These are phyloP conservation scores for Chloranthus sessilifolius DNA, from an alignment of 164 flowering plant species.

Conservation along the genomic window DNA sequence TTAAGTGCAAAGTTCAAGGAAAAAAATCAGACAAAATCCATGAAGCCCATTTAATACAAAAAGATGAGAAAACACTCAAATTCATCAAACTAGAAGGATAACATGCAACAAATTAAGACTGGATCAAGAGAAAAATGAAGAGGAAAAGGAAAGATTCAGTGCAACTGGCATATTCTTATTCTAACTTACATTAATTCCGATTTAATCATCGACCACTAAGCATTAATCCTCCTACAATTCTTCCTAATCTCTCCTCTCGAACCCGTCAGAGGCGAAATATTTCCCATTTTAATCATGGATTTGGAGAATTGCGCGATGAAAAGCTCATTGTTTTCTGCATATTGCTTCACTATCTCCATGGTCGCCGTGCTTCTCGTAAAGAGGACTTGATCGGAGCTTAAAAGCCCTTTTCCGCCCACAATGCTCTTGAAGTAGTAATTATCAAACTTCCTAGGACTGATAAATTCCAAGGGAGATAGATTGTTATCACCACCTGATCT, in stretches of 20 bases:
- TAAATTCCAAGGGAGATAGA: slow-evolving; percentile 60
- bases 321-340: slow-evolving; percentile 46
- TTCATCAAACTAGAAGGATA: too few species aligned
- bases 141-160: too few species aligned
- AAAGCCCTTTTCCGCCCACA: slow-evolving; percentile 54
- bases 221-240: slow-evolving; percentile 63
- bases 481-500: slow-evolving; percentile 83
- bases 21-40: too few species aligned
- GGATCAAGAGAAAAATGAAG: too few species aligned
- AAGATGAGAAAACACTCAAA: too few species aligned
- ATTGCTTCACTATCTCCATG: slow-evolving; percentile 54
- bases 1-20: too few species aligned
- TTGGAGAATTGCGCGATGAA: slow-evolving; percentile 80
- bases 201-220: too few species aligned
- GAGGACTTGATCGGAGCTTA: slow-evolving; percentile 72
- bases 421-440: slow-evolving; percentile 78
- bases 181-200: too few species aligned
- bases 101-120: too few species aligned
- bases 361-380: slow-evolving; percentile 45
- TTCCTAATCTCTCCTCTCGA: slow-evolving; percentile 71
- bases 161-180: too few species aligned
- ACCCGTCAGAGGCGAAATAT: slow-evolving; percentile 72
- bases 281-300: slow-evolving; percentile 87
- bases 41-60: too few species aligned
- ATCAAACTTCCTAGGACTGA: slow-evolving; percentile 58